These are phyloP conservation scores for Pythium dissotocum DNA, from an alignment of 352 stramenopile genomes.

Conservation along the genomic window DNA sequence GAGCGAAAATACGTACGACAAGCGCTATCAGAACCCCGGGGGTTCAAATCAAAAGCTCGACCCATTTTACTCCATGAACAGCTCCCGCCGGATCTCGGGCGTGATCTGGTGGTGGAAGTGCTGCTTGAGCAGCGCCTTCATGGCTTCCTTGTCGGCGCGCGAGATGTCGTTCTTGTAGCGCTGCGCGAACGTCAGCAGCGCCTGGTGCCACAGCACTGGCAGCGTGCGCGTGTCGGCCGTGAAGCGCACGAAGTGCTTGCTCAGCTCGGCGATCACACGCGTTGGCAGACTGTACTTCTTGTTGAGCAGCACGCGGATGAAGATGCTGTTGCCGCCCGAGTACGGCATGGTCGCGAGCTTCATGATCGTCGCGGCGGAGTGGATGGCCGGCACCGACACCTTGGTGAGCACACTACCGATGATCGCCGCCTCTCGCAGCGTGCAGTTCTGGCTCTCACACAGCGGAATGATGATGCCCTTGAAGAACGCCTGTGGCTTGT, in stretches of 20 bases:
- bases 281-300: conserved; percentile 99
- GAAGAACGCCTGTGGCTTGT: conserved; percentile 99
- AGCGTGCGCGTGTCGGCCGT: conserved; percentile 84
- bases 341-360: conserved; percentile 97
- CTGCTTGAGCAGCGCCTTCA: conserved; percentile 92
- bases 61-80: conserved; percentile 80
- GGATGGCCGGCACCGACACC: conserved; percentile 98
- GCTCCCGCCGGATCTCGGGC: conserved; percentile 96
- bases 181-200: conserved; percentile 97
- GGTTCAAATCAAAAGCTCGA: background rate
- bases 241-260: conserved; percentile 96
- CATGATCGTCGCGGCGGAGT: conserved; percentile 98
- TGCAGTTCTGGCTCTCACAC: conserved; percentile 94
- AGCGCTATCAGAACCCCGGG: background rate
- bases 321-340: conserved; percentile 97
- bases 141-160: conserved; percentile 92
- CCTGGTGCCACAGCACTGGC: conserved; percentile 99
- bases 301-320: conserved; percentile 98
- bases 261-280: conserved; percentile 95
- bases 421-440: conserved; percentile 97
- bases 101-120: conserved; percentile 98
- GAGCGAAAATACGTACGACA: conserved; percentile 13
- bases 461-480: conserved; percentile 99
- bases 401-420: conserved; percentile 97
- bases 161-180: conserved; percentile 98